These are phyloP conservation scores for Exserohilum rostratum DNA, from an alignment of 2,329 filamentous ascomycete genomes.

Conservation along the genomic window DNA sequence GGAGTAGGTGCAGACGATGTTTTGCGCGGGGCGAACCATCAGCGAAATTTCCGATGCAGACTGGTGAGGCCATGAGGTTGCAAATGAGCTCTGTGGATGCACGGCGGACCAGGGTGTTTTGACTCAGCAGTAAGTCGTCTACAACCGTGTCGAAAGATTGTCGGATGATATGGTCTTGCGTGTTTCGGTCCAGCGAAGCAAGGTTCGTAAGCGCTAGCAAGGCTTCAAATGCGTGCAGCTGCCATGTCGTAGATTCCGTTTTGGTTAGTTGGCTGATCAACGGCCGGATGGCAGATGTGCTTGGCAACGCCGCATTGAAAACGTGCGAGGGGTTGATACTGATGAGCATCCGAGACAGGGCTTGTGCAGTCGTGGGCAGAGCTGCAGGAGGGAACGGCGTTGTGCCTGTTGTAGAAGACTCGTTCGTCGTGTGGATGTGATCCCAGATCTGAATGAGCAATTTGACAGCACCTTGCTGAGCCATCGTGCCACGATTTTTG, in stretches of 20 bases:
- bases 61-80: conserved; percentile 77
- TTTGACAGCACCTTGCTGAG: conserved; percentile 92
- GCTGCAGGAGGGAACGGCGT: conserved; percentile 34
- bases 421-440: conserved; percentile 56
- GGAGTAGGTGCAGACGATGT: conserved; percentile 78
- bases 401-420: conserved; percentile 50
- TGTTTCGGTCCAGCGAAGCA: conserved; percentile 72
- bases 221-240: conserved; percentile 87
- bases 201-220: conserved; percentile 94
- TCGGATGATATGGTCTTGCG: conserved; percentile 72
- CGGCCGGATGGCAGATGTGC: conserved; percentile 81
- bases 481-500: conserved; percentile 76
- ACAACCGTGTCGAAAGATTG: conserved; percentile 71
- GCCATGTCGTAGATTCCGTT: conserved; percentile 64
- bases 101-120: conserved; percentile 76
- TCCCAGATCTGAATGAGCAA: conserved; percentile 76
- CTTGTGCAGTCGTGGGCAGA: conserved; percentile 71
- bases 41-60: conserved; percentile 72
- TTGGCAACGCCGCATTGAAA: conserved; percentile 76
- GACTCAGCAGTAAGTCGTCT: conserved; percentile 81
- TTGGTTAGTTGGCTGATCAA: conserved; percentile 75
- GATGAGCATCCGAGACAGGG: conserved; percentile 83
- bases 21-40: conserved; percentile 70
- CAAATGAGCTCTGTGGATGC: conserved; percentile 89
- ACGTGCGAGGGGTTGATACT: conserved; percentile 83